Percentiles rank a stretch among this genome's conserved stretches.
Evolutionary conservation across 2,329 filamentous ascomycete genomes (phyloP).

Genomic region (Remersonia thermophila): DNA sequence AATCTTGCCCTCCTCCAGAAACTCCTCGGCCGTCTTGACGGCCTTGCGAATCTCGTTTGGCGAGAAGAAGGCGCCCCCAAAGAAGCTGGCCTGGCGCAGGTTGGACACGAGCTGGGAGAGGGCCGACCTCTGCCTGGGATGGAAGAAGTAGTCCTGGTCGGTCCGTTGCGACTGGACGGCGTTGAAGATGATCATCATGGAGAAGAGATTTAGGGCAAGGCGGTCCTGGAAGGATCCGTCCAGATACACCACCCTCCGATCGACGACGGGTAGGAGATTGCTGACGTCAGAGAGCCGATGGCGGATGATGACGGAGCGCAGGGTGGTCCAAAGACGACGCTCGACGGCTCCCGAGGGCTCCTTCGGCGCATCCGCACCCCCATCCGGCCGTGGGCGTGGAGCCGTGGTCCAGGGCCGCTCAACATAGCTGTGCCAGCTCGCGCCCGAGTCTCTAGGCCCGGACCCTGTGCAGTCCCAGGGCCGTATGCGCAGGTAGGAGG

Average conservation of each 20-base stretch:
- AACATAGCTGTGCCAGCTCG: constrained; percentile 64
- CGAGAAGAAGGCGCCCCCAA: constrained; percentile 66
- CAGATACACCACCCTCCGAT: constrained; percentile 59
- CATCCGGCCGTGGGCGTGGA: too few relatives aligned
- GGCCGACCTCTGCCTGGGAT: constrained; percentile 56
- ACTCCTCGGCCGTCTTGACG: constrained; percentile 53
- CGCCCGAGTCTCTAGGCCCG: constrained; percentile 42
- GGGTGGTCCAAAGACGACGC: constrained; percentile 48
- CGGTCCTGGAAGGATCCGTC: constrained; percentile 79
- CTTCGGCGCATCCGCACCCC: too few relatives aligned
- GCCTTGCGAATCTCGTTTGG: constrained; percentile 49
- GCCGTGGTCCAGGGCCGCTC: constrained; percentile 30
- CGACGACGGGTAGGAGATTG: constrained; percentile 55
- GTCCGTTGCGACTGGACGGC: constrained; percentile 75
- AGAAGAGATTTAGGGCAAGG: constrained; percentile 71
- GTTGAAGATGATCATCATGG: constrained; percentile 74
- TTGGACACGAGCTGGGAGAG: constrained; percentile 63
- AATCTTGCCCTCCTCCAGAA: constrained; percentile 50
- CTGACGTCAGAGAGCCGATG: constrained; percentile 63
- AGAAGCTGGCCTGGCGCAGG: constrained; percentile 72
- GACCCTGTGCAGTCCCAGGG: constrained; percentile 59
- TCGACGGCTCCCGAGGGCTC: too few relatives aligned
- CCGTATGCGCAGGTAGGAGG: constrained; percentile 60
- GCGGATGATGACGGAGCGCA: constrained; percentile 73
- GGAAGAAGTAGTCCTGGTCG: constrained; percentile 82